A percentile compares a stretch with the other conserved stretches of the same genome.
Evolutionary conservation across 305 asterid species (phyloP).

Genomic region (Fraxinus sp.): DNA sequence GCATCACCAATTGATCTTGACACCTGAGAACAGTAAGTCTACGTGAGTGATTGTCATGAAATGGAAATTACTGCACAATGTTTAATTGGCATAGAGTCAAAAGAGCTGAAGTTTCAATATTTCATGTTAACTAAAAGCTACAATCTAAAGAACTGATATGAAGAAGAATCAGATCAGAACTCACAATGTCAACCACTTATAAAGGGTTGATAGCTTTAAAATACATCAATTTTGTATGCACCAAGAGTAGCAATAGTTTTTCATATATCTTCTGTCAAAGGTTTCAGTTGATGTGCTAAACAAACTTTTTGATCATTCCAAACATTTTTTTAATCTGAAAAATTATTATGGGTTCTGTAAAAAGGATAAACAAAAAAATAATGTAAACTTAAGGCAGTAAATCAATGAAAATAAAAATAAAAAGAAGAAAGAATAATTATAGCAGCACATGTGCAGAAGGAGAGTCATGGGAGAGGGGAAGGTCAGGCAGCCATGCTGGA

Average conservation of each 20-base stretch:
- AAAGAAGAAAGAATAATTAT: too few relatives aligned
- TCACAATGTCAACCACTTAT: neutral
- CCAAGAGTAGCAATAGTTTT: neutral
- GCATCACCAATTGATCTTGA: conserved; percentile 85
- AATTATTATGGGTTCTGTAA: neutral
- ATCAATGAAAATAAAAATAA: too few relatives aligned
- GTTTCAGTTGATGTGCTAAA: neutral
- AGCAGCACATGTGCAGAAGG: too few relatives aligned
- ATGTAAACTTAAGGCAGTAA: neutral
- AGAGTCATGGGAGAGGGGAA: too few relatives aligned
- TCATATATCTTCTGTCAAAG: neutral
- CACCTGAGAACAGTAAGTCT: conserved; percentile 39
- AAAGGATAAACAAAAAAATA: neutral
- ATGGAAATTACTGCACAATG: neutral
- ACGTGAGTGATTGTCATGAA: conserved; percentile 2
- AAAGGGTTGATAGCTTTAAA: too few relatives aligned
- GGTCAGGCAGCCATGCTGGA: too few relatives aligned
- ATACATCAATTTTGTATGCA: neutral
- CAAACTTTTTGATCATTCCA: neutral
- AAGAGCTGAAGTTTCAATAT: neutral
- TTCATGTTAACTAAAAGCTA: neutral
- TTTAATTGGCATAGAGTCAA: neutral
- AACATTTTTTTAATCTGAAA: neutral
- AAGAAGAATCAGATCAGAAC: neutral
- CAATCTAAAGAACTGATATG: neutral